Evolutionary conservation across 495 filamentous ascomycete species (phyloP).

Genomic region (Schizothecium vesticola): DNA sequence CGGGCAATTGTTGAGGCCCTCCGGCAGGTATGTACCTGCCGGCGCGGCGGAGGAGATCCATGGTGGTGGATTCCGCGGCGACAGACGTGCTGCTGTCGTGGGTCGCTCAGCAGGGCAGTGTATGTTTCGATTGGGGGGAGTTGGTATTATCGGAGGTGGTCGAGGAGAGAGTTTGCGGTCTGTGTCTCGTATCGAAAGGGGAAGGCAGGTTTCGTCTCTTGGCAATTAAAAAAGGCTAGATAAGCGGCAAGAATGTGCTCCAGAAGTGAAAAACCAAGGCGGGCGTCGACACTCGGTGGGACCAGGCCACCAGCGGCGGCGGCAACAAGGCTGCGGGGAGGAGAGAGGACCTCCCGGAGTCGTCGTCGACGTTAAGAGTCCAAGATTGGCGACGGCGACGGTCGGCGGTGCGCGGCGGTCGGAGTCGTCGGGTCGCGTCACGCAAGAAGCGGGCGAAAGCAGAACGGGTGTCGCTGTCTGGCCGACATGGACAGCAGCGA

Average conservation of each 20-base stretch:
- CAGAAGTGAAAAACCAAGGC: constrained; percentile 6
- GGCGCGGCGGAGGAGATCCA: constrained; percentile 53
- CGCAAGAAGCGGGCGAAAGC: not conserved
- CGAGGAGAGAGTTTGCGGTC: not conserved
- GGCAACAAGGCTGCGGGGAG: constrained; percentile 24
- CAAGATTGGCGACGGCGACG: too few species aligned
- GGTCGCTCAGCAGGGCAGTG: constrained; percentile 6
- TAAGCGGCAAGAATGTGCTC: not conserved
- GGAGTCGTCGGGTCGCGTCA: not conserved
- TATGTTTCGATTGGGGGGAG: constrained; percentile 6
- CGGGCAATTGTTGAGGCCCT: constrained; percentile 35
- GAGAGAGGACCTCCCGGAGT: constrained; percentile 13
- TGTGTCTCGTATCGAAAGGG: constrained; percentile 8
- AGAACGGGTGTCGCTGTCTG: not conserved
- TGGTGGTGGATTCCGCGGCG: constrained; percentile 31
- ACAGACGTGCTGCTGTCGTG: not conserved
- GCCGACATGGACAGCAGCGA: not conserved
- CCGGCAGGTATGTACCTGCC: constrained; percentile 43
- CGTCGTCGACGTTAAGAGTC: not conserved
- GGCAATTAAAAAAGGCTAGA: constrained; percentile 9
- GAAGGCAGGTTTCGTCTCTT: constrained; percentile 3
- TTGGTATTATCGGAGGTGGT: not conserved
- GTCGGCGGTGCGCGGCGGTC: not conserved
- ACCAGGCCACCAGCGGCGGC: constrained; percentile 10
- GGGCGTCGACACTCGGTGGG: constrained; percentile 1